phyloP scores from a whole-genome alignment of 2,329 filamentous ascomycete genomes.

The Albifimbria verrucaria region DNA sequence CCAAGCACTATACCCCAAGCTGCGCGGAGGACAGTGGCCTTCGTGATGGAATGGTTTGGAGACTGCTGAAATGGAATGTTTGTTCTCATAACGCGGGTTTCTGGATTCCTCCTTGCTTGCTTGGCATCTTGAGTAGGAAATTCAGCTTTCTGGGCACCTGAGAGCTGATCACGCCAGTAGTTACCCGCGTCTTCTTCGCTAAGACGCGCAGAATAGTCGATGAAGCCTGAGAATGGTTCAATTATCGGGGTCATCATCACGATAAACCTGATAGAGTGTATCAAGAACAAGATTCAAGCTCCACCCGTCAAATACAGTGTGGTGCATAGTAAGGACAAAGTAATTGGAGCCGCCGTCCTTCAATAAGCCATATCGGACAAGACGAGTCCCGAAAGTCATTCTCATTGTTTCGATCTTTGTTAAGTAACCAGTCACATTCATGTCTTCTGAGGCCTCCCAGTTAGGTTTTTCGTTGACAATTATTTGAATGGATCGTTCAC shows the following conservation, averaged over 20 bases:
- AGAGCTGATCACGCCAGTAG: no score
- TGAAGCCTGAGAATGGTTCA: conserved; percentile 34
- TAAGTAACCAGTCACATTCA: neutral
- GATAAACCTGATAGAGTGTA: conserved; percentile 7
- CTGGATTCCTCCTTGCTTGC: neutral
- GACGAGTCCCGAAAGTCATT: neutral
- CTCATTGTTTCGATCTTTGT: neutral
- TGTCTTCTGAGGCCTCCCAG: neutral
- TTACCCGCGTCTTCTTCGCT: no score
- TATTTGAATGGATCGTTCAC: neutral
- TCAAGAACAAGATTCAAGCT: conserved; percentile 34
- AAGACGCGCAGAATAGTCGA: conserved; percentile 36
- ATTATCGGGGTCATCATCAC: conserved; percentile 4
- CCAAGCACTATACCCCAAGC: neutral
- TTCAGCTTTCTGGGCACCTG: no score
- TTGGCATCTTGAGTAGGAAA: no score
- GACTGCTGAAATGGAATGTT: neutral
- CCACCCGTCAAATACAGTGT: conserved; percentile 51
- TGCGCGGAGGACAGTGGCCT: neutral
- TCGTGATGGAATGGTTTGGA: neutral
- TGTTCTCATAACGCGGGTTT: neutral
- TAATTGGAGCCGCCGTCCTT: neutral
- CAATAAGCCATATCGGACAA: neutral
- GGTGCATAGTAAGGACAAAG: conserved; percentile 21
- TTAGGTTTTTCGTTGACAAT: neutral